These are phyloP conservation scores for Metarhizium brunneum DNA, from an alignment of 2,329 filamentous ascomycete genomes.

Conservation along the genomic window DNA sequence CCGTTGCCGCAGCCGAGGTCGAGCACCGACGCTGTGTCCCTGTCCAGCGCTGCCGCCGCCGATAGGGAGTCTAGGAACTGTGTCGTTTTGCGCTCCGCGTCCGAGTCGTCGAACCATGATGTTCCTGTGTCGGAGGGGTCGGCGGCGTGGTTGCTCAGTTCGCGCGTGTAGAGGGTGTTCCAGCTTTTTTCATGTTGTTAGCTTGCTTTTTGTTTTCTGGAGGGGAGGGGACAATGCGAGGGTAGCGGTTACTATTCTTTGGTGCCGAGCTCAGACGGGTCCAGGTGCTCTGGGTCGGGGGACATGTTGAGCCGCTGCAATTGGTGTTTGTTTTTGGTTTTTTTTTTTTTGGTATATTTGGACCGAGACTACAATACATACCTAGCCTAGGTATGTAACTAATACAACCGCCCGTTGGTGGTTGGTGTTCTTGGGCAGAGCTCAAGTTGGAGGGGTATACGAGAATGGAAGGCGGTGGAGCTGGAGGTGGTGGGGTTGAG, in stretches of 20 bases:
- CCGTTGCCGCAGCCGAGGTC: constrained; percentile 95
- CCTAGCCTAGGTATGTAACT: too few species aligned
- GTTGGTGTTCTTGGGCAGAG: too few species aligned
- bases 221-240: background rate
- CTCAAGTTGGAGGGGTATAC: background rate
- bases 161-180: constrained; percentile 63
- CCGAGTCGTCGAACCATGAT: constrained; percentile 92
- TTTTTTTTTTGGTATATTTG: background rate
- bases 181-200: constrained; percentile 42
- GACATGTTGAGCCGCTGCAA: background rate
- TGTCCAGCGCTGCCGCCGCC: constrained; percentile 18
- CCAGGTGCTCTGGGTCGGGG: constrained; percentile 42
- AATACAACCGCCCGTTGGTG: too few species aligned
- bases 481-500: background rate
- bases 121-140: constrained; percentile 77
- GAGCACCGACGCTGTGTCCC: constrained; percentile 51
- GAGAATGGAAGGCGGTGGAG: background rate
- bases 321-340: background rate
- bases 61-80: constrained; percentile 46
- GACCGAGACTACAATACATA: too few species aligned
- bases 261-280: constrained; percentile 73
- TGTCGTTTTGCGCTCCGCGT: constrained; percentile 75
- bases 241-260: constrained; percentile 60
- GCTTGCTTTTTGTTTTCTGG: background rate
- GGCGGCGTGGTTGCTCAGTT: constrained; percentile 60